A percentile compares a stretch with the other conserved stretches of the same genome.
Evolutionary conservation across 2,329 filamentous ascomycete species (phyloP).

Genomic region (Clarireedia monteithiana): DNA sequence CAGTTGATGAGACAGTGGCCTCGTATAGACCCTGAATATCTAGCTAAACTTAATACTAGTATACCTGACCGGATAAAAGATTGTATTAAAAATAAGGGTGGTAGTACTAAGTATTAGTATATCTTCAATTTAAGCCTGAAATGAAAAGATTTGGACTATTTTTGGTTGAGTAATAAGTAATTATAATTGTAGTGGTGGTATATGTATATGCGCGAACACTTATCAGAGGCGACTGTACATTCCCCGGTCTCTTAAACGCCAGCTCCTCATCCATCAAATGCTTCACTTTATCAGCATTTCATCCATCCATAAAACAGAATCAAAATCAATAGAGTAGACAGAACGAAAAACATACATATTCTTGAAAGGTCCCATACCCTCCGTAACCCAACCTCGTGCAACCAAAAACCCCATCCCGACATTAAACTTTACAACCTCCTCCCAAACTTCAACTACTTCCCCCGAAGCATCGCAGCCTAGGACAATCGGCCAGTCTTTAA

Average conservation of each 20-base stretch:
- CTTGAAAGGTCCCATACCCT: slow-evolving; percentile 16
- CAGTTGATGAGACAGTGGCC: no score
- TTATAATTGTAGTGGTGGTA: no score
- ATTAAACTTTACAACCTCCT: slow-evolving; percentile 27
- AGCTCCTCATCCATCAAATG: slow-evolving; percentile 33
- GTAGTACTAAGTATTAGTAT: no score
- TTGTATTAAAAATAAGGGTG: no score
- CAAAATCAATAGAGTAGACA: background rate
- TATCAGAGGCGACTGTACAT: no score
- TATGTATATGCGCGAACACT: no score
- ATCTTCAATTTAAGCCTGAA: no score
- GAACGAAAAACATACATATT: background rate
- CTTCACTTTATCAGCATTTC: slow-evolving; percentile 11
- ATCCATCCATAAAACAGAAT: background rate
- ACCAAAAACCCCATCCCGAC: slow-evolving; percentile 32
- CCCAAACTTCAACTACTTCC: slow-evolving; percentile 28
- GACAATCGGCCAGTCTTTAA: slow-evolving; percentile 31
- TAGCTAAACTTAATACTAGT: no score
- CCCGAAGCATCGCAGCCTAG: slow-evolving; percentile 33
- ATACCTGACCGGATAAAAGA: no score
- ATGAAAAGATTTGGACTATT: no score
- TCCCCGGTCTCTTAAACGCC: slow-evolving; percentile 27
- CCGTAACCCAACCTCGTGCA: slow-evolving; percentile 30
- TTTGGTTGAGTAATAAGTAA: no score
- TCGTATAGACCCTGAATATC: no score